phyloP scores from a whole-genome alignment of 1,284 basidiomycete genomes.

The Trichosporon inkin region DNA sequence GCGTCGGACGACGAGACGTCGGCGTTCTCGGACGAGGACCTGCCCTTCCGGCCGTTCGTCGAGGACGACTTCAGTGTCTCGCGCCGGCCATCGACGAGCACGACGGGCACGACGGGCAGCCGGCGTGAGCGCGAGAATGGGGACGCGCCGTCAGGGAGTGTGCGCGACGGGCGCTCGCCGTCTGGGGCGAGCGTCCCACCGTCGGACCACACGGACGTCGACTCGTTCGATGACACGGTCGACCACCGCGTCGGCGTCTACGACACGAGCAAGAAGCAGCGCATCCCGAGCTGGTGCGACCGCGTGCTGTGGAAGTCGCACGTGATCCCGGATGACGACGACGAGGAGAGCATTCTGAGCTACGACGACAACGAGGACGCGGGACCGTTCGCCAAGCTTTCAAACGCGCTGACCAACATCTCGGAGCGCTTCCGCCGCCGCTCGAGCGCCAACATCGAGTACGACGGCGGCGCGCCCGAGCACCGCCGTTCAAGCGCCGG shows the following conservation, averaged over 20 bases:
- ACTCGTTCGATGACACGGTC: constrained; percentile 31
- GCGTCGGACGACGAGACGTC: constrained; percentile 13
- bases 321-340: constrained; percentile 33
- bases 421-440: constrained; percentile 32
- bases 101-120: constrained; percentile 7
- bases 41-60: constrained; percentile 3
- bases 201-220: constrained; percentile 18
- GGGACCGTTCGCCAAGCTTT: constrained; percentile 28
- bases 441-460: constrained; percentile 6
- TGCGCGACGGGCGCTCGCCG: neutral
- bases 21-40: constrained; percentile 8
- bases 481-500: constrained; percentile 4
- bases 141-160: neutral
- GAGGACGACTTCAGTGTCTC: neutral
- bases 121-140: constrained; percentile 9
- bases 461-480: neutral
- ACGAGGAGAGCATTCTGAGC: constrained; percentile 4
- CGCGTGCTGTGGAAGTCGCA: constrained; percentile 50
- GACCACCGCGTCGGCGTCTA: constrained; percentile 51
- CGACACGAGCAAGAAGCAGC: constrained; percentile 54
- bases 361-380: constrained; percentile 4
- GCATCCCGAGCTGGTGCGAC: constrained; percentile 54
- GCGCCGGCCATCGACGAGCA: neutral
- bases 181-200: neutral
- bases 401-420: constrained; percentile 34